These are phyloP conservation scores for Fereydounia khargensis DNA, from an alignment of 1,284 basidiomycete species.

Conservation along the genomic window DNA sequence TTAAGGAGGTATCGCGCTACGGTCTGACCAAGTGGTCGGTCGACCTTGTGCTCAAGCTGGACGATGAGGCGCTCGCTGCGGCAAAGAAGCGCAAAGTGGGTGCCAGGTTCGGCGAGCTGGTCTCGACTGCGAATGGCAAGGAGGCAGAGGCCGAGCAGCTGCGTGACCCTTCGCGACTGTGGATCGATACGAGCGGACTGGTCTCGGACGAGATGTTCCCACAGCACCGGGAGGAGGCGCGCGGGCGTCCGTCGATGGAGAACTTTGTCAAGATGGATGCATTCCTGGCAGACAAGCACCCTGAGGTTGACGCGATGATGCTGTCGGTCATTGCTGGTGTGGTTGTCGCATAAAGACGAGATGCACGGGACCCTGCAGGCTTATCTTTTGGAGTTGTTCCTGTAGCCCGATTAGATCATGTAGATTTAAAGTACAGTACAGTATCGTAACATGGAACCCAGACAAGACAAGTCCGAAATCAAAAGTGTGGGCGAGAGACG, in stretches of 20 bases:
- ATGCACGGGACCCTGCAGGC: background rate
- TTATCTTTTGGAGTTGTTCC: background rate
- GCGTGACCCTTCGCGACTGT: conserved; percentile 31
- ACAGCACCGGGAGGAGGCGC: conserved; percentile 25
- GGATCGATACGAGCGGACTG: conserved; percentile 38
- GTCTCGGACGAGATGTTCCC: conserved; percentile 47
- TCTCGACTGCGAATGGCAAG: background rate
- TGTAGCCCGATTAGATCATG: too few species aligned
- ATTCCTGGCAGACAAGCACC: conserved; percentile 33
- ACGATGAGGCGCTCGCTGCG: background rate
- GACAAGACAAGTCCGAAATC: too few species aligned
- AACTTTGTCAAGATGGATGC: conserved; percentile 42
- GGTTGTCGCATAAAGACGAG: conserved; percentile 12
- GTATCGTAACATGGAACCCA: too few species aligned
- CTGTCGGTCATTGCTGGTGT: conserved; percentile 47
- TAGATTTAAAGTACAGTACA: too few species aligned
- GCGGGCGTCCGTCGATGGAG: conserved; percentile 24
- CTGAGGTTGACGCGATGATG: conserved; percentile 55
- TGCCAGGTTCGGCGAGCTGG: conserved; percentile 4
- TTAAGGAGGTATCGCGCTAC: conserved; percentile 85
- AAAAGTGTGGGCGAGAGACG: too few species aligned
- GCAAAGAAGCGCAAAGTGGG: background rate
- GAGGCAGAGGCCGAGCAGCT: background rate
- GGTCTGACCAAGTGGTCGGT: conserved; percentile 71
- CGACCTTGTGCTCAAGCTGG: conserved; percentile 68